These are phyloP conservation scores for Pseudocercospora pini-densiflorae DNA, from an alignment of 2,329 filamentous ascomycete species.

Conservation along the genomic window DNA sequence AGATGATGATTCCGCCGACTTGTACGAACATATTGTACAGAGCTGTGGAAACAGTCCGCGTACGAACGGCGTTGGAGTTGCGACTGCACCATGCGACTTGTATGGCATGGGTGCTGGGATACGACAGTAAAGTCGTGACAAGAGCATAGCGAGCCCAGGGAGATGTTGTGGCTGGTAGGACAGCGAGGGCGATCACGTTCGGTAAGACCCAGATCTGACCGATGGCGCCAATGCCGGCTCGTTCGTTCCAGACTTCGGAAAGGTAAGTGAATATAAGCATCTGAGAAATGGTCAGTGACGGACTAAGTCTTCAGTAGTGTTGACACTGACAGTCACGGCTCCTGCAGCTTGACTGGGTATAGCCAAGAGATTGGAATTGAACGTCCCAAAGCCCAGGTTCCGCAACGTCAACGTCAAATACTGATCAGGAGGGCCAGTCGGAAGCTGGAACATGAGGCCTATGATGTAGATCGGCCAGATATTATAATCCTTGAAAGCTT, in stretches of 20 bases:
- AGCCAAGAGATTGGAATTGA: slow-evolving; percentile 65
- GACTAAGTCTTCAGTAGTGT: too few species aligned
- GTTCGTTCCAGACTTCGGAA: slow-evolving; percentile 54
- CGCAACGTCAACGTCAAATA: slow-evolving; percentile 44
- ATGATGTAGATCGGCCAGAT: slow-evolving; percentile 18
- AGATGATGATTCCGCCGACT: slow-evolving; percentile 49
- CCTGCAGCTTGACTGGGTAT: slow-evolving; percentile 48
- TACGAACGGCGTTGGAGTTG: slow-evolving; percentile 47
- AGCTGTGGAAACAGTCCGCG: slow-evolving; percentile 46
- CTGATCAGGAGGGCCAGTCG: slow-evolving; percentile 52
- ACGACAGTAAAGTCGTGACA: slow-evolving; percentile 44
- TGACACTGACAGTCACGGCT: too few species aligned
- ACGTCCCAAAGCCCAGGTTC: slow-evolving; percentile 55
- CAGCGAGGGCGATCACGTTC: slow-evolving; percentile 39
- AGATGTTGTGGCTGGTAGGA: slow-evolving; percentile 36
- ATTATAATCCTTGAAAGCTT: slow-evolving; percentile 23
- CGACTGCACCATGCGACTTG: slow-evolving; percentile 48
- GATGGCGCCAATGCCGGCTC: slow-evolving; percentile 52
- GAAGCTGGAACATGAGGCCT: slow-evolving; percentile 54
- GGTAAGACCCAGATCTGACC: slow-evolving; percentile 47
- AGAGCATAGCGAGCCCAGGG: slow-evolving; percentile 44
- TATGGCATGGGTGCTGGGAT: slow-evolving; percentile 48
- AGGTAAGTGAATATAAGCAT: slow-evolving; percentile 55
- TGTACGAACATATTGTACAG: slow-evolving; percentile 47
- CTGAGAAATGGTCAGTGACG: background rate